Conservation (phyloP, 2,329 filamentous ascomycete species). For the Botryosphaeria agaves region DNA sequence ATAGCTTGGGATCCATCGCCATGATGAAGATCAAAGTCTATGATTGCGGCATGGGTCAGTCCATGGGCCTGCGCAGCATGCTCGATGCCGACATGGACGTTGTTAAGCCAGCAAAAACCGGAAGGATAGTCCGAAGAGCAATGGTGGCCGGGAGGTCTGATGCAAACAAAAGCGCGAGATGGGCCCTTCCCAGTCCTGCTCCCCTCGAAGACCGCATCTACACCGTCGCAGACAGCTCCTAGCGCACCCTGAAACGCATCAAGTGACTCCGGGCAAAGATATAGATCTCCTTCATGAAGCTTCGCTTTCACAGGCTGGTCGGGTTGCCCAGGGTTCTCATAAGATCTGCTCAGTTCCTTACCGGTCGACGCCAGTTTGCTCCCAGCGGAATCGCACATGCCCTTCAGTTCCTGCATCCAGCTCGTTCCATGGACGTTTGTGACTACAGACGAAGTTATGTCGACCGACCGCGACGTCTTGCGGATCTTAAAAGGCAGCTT, state of each 20-base stretch:
- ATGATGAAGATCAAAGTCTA: conserved; percentile 84
- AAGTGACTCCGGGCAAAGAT: conserved; percentile 72
- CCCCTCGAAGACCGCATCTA: conserved; percentile 63
- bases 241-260: conserved; percentile 80
- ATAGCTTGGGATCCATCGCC: conserved; percentile 94
- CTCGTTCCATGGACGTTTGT: conserved; percentile 79
- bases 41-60: conserved; percentile 82
- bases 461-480: conserved; percentile 56
- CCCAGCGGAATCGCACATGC: conserved; percentile 70
- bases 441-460: conserved; percentile 59
- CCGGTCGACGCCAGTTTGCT: conserved; percentile 57
- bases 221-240: conserved; percentile 82
- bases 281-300: conserved; percentile 79
- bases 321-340: conserved; percentile 8
- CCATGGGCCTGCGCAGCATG: conserved; percentile 72
- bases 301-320: conserved; percentile 39
- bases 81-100: conserved; percentile 91
- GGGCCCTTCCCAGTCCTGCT: conserved; percentile 31
- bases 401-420: conserved; percentile 85
- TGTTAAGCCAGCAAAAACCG: conserved; percentile 97
- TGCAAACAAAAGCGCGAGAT: conserved; percentile 73
- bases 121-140: conserved; percentile 81
- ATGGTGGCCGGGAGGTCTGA: conserved; percentile 88
- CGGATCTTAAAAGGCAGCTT: conserved; percentile 66
- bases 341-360: conserved; percentile 53